Base-by-base conservation (phyloP, 176 grass and related monocot species). In the Triticum urartu region DNA sequence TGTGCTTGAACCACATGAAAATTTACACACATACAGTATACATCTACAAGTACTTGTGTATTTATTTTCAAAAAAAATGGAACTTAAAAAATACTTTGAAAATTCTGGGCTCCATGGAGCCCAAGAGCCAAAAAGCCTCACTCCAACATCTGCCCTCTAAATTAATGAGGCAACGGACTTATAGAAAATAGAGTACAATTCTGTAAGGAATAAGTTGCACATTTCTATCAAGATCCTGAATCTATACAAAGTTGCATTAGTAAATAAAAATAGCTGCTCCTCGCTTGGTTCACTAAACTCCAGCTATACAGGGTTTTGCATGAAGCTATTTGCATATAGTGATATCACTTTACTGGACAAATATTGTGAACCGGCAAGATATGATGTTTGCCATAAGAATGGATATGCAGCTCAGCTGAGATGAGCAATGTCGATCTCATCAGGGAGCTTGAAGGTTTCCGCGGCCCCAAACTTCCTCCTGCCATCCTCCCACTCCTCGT, bases 401-500 rank as follows among this genome's bases (percentile, higher is more conserved):
- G 38, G 22, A 85, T 32, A 75, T 75, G 42, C 72, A 76, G 68
- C 34, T 79, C 90, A 95, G 54, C 94, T 95, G 84, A 95, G 81
- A 68, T 90, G 89, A 87, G 91, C 60, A 18, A 91, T 88, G 81
- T 93, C 91, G 3, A 95, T 76, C 83, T 91, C 81, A 24, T 95
- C 89, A 22, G 91, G 91, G 33, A 95, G 58, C 83, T 91, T 95
- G 84, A 95, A 95, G 2, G 94, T 93, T 26, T 93, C 91, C 1
- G 91, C 91, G 0, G 93, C 90, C 9, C 93, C 93, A 21, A 94
- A 94, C 74, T 94, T 94, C 87, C 80, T 84, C 81, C 64, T 89
- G 7, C 82, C 90, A 20, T 91, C 94, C 77, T 89, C 90, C 92
- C 92, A 97, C 61, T 97, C 90, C 11, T 89, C 87, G 0, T 90